Base-by-base conservation (phyloP, 192 early-diverging fungal genomes). In the Backusella tarrabulga region DNA sequence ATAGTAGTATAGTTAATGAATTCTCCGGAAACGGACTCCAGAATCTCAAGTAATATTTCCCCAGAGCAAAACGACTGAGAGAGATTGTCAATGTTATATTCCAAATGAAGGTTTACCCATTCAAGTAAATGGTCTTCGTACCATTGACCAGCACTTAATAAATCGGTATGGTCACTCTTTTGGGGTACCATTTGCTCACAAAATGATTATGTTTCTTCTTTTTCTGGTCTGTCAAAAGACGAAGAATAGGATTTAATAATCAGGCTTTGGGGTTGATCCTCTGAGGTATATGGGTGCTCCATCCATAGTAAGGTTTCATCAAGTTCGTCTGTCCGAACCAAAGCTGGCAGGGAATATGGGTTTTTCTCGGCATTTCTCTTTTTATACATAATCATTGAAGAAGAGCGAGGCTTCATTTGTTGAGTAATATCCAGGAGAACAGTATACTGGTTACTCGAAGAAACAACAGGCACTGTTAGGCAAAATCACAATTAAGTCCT, bases 361-460 rank as follows among this genome's bases (percentile, higher is more conserved):
- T 23, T 23, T 60, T 60, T 60, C 0, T 60, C 15, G 23, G 35
- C 0, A n/a, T 72, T 50, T 17, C 7, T 50, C 1, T 34, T 0
- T 68, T 68, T 72, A 11, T 72, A 72, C 71, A 72, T 67, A 26
- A 77, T 21, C 0, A 71, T 15, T 1, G 76, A 77, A 4, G 76
- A 71, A 8, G 76, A 71, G 8, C 76, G 40, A 60, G 87, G 86
- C 23, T 81, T 80, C 84, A 88, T 76, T 50, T 86, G 75, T 26
- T 81, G 85, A 19, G 90, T 88, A 2, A 82, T 81, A 42, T 88
- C 81, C 14, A 91, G 67, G 4, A 87, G 77, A 12, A 91, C 80
- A 0, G 90, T 91, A 8, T 79, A 77, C 23, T 89, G 82, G 46
- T 87, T 87, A 50, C 85, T 87, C 26, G 90, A 91, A 0, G 88